A percentile compares a stretch with the other conserved stretches of the same genome.
These are phyloP conservation scores for Podospora pseudoanserina DNA, from an alignment of 495 filamentous ascomycete genomes.

Conservation along the genomic window DNA sequence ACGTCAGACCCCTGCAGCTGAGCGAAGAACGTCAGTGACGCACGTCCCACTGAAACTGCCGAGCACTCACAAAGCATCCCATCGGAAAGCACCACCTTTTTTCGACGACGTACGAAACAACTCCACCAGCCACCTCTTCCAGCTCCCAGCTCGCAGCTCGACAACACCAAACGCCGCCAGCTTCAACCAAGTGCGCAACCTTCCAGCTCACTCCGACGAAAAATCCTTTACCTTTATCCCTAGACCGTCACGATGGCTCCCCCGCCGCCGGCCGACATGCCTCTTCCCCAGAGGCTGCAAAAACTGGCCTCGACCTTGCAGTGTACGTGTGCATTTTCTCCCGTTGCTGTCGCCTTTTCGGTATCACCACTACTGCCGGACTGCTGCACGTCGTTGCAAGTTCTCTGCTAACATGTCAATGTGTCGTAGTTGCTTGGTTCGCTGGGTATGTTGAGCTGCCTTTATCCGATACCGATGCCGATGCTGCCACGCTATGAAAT, in stretches of 20 bases:
- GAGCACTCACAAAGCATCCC: neutral
- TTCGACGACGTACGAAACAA: neutral
- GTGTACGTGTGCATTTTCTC: conserved; percentile 52
- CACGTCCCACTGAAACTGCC: conserved; percentile 31
- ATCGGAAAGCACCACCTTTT: conserved; percentile 22
- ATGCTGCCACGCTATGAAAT: conserved; percentile 5
- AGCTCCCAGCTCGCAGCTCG: conserved; percentile 9
- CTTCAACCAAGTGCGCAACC: neutral
- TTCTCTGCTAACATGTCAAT: conserved; percentile 26
- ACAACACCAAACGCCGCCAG: conserved; percentile 8
- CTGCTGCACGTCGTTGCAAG: neutral
- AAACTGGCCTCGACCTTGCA: conserved; percentile 82
- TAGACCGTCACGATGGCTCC: conserved; percentile 60
- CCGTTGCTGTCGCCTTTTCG: neutral
- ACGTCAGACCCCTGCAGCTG: conserved; percentile 16
- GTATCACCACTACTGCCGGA: neutral
- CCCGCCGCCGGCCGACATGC: conserved; percentile 66
- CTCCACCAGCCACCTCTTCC: conserved; percentile 28
- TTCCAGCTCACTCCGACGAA: neutral
- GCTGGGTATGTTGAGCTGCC: conserved; percentile 62
- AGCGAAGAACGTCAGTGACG: conserved; percentile 19
- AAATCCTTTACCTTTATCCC: neutral
- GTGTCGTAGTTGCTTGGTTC: conserved; percentile 67
- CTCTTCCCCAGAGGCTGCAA: conserved; percentile 69
- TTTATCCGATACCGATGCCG: conserved; percentile 1